Conservation (phyloP, 2,329 filamentous ascomycete species). For the Rhynchosporium secalis region DNA sequence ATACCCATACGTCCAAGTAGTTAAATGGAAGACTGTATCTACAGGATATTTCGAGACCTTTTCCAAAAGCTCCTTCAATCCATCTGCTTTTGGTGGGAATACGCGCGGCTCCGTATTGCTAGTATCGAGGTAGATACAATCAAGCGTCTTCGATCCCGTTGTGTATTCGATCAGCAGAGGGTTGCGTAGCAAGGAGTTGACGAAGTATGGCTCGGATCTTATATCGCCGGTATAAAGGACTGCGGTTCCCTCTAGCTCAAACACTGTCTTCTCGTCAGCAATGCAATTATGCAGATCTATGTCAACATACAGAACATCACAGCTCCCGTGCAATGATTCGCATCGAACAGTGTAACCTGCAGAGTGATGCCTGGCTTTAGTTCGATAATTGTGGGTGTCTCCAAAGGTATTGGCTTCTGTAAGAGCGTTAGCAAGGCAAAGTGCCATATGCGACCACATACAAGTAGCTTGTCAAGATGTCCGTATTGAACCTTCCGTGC, state of each 20-base stretch:
- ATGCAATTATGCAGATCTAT: neutral
- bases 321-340: constrained; percentile 87
- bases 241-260: constrained; percentile 71
- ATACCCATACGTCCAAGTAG: constrained; percentile 90
- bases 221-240: constrained; percentile 89
- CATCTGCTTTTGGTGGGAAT: constrained; percentile 69
- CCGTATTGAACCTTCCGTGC: constrained; percentile 72
- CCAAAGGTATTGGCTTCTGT: constrained; percentile 76
- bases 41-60: constrained; percentile 68
- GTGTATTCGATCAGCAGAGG: constrained; percentile 76
- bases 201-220: constrained; percentile 83
- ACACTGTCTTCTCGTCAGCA: constrained; percentile 46
- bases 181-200: constrained; percentile 69
- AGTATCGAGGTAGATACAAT: constrained; percentile 87
- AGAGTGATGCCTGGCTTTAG: constrained; percentile 67
- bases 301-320: constrained; percentile 74
- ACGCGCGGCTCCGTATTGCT: constrained; percentile 59
- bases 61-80: constrained; percentile 69
- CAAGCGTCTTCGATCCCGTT: constrained; percentile 63
- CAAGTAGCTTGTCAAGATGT: constrained; percentile 69
- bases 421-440: constrained; percentile 5
- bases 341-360: constrained; percentile 81
- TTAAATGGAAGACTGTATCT: constrained; percentile 79
- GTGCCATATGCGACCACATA: constrained; percentile 37
- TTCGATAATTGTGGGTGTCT: constrained; percentile 76